phyloP scores from a whole-genome alignment of 129 eudicot genomes.

The Dittrichia graveolens region DNA sequence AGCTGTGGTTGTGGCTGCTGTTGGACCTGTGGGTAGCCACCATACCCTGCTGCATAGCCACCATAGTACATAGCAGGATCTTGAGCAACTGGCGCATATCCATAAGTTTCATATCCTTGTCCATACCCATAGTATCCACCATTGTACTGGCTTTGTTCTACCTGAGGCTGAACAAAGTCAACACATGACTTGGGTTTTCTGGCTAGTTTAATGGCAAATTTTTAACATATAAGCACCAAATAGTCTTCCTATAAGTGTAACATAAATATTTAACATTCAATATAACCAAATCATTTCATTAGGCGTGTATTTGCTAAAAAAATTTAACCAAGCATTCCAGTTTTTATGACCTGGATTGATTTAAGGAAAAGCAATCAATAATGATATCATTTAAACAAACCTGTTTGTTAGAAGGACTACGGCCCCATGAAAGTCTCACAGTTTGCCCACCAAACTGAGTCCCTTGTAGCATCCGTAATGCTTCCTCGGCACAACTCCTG shows the following conservation, averaged over 20 bases:
- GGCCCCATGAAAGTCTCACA: conserved; percentile 30
- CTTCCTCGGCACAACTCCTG: conserved; percentile 35
- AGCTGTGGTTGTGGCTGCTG: conserved; percentile 54
- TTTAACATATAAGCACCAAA: not conserved
- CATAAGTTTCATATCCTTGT: conserved; percentile 78
- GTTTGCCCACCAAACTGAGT: conserved; percentile 20
- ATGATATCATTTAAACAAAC: not conserved
- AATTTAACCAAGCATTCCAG: too few species aligned
- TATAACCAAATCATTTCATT: too few species aligned
- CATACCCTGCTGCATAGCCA: conserved; percentile 80
- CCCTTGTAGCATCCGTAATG: conserved; percentile 30
- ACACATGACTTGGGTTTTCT: not conserved
- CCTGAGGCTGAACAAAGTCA: conserved; percentile 63
- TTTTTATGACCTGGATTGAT: too few species aligned
- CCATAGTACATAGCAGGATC: conserved; percentile 80
- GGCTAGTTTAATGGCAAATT: conserved; percentile 2
- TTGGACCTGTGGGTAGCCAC: conserved; percentile 64
- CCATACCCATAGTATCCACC: conserved; percentile 76
- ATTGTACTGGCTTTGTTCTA: conserved; percentile 70
- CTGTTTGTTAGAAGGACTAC: conserved; percentile 36
- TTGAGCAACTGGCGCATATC: conserved; percentile 74
- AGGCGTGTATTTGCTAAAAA: too few species aligned
- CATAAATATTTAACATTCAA: too few species aligned
- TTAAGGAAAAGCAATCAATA: not conserved
- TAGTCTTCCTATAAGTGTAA: not conserved